phyloP scores from a whole-genome alignment of 1,139 yeast species.

The Candida sp. region DNA sequence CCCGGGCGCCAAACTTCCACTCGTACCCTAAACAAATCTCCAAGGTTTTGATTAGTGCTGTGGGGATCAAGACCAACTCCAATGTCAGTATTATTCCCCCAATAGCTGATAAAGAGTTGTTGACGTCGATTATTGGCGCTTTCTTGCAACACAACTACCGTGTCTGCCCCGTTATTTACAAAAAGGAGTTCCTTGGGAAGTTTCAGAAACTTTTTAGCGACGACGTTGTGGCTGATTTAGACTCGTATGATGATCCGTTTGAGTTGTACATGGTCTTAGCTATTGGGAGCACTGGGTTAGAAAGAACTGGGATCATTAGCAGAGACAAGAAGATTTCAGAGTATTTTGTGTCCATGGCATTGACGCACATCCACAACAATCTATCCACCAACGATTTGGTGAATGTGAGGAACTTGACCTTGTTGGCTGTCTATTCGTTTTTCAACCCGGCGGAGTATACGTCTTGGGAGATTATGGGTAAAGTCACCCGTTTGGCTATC shows the following conservation, averaged over 20 bases:
- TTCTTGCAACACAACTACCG: slow-evolving; percentile 47
- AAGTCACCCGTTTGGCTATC: slow-evolving; percentile 41
- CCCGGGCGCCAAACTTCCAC: slow-evolving; percentile 17
- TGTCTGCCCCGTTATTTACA: slow-evolving; percentile 46
- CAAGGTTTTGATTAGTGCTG: slow-evolving; percentile 18
- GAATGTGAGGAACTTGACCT: slow-evolving; percentile 39
- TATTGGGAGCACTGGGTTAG: slow-evolving; percentile 50
- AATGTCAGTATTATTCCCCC: slow-evolving; percentile 20
- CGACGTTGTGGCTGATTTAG: slow-evolving; percentile 10
- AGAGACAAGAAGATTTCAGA: slow-evolving; percentile 29
- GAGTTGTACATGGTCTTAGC: slow-evolving; percentile 54
- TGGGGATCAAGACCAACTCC: slow-evolving; percentile 19
- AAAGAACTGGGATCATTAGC: slow-evolving; percentile 32
- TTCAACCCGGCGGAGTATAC: slow-evolving; percentile 47
- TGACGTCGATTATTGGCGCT: slow-evolving; percentile 26
- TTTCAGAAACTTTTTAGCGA: slow-evolving; percentile 19
- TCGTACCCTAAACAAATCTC: slow-evolving; percentile 19
- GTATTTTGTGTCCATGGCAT: slow-evolving; percentile 21
- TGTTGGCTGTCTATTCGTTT: slow-evolving; percentile 49
- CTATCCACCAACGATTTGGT: slow-evolving; percentile 35
- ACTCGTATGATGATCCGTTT: slow-evolving; percentile 27
- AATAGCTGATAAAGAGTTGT: slow-evolving; percentile 16
- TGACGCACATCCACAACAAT: slow-evolving; percentile 29
- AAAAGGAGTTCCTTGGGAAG: slow-evolving; percentile 32
- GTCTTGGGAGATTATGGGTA: slow-evolving; percentile 54